Percentiles rank a stretch among this genome's conserved stretches.
These are phyloP conservation scores for Metschnikowia noctiluminum DNA, from an alignment of 805 yeast species.

Conservation along the genomic window DNA sequence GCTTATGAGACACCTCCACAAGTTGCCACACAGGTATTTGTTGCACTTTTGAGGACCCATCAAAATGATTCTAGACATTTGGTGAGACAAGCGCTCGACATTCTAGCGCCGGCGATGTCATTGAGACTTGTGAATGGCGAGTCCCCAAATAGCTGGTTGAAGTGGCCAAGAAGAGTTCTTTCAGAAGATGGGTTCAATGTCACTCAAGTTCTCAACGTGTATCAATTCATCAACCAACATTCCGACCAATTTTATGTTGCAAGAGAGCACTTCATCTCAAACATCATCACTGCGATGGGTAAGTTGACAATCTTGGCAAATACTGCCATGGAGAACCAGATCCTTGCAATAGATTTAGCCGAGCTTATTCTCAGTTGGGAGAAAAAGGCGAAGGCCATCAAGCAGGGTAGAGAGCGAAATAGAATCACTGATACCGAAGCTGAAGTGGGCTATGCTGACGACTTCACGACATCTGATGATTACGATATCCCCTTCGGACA, in stretches of 20 bases:
- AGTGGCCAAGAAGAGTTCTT: conserved; percentile 90
- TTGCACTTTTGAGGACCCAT: conserved; percentile 79
- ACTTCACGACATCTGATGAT: conserved; percentile 45
- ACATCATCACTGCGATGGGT: conserved; percentile 89
- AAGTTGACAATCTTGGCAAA: conserved; percentile 76
- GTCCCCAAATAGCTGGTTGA: conserved; percentile 70
- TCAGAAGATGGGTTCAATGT: conserved; percentile 88
- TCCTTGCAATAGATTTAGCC: conserved; percentile 83
- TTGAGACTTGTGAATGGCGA: conserved; percentile 56
- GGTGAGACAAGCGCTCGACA: conserved; percentile 83
- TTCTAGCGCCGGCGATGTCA: conserved; percentile 83
- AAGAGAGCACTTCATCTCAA: conserved; percentile 84
- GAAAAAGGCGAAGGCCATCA: conserved; percentile 4
- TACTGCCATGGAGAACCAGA: conserved; percentile 77
- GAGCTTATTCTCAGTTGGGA: conserved; percentile 89
- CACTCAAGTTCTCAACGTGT: conserved; percentile 80
- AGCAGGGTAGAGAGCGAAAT: not conserved
- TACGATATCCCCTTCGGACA: conserved; percentile 71
- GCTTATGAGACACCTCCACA: conserved; percentile 86
- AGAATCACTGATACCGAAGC: not conserved
- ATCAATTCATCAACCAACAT: conserved; percentile 84
- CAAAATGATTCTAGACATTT: conserved; percentile 80
- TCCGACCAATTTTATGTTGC: conserved; percentile 81
- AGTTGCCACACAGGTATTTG: conserved; percentile 88
- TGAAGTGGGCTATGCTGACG: conserved; percentile 18